These are phyloP conservation scores for Stephanodiscus triporus DNA, from an alignment of 108 stramenopile species.

Conservation along the genomic window DNA sequence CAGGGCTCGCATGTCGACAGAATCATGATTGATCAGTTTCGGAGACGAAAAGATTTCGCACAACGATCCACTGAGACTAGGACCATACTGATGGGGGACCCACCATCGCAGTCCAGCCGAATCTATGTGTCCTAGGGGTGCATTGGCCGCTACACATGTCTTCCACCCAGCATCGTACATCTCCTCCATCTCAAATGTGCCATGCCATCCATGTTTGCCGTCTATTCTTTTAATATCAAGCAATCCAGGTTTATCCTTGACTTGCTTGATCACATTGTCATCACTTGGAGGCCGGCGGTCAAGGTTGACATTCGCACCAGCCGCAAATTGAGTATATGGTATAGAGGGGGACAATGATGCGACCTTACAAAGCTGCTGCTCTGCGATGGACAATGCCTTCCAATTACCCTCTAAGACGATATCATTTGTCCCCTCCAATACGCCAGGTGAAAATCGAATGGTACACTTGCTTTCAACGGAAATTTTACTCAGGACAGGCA, in stretches of 20 bases:
- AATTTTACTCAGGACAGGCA: slow-evolving; percentile 67
- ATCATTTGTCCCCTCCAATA: slow-evolving; percentile 39
- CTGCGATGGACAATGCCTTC: slow-evolving; percentile 78
- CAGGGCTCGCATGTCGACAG: slow-evolving; percentile 46
- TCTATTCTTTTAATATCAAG: slow-evolving; percentile 60
- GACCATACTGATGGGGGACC: slow-evolving; percentile 75
- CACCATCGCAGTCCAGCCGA: slow-evolving; percentile 81
- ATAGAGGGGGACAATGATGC: slow-evolving; percentile 19
- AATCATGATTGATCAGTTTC: slow-evolving; percentile 28
- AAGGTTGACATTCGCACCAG: slow-evolving; percentile 19
- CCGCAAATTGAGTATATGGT: slow-evolving; percentile 16
- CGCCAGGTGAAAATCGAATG: slow-evolving; percentile 59
- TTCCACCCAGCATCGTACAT: slow-evolving; percentile 69
- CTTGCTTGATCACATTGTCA: slow-evolving; percentile 54
- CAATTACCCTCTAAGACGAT: slow-evolving; percentile 77
- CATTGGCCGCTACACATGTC: slow-evolving; percentile 69
- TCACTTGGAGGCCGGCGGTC: slow-evolving; percentile 7
- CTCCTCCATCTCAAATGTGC: slow-evolving; percentile 47
- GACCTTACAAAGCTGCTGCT: slow-evolving; percentile 50
- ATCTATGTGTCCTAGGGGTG: slow-evolving; percentile 56
- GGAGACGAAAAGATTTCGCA: slow-evolving; percentile 67
- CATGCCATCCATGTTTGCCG: slow-evolving; percentile 69
- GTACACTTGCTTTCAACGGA: slow-evolving; percentile 74
- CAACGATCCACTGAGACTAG: slow-evolving; percentile 68
- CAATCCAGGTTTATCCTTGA: slow-evolving; percentile 63